A percentile compares a stretch with the other conserved stretches of the same genome.
These are phyloP conservation scores for Plasmodium malariae DNA, from an alignment of 169 alveolate genomes.

Conservation along the genomic window DNA sequence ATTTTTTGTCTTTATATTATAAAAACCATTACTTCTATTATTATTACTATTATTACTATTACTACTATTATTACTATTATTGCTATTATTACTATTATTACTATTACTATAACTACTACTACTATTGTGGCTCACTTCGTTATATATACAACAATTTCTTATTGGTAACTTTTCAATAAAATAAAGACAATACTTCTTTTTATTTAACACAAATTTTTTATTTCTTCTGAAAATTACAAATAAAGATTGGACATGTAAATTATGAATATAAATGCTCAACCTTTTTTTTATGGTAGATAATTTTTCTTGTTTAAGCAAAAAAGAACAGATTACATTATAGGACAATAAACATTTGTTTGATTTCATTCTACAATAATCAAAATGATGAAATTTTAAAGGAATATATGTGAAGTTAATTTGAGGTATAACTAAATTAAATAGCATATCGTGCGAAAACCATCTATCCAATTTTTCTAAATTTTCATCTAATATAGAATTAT, in stretches of 20 bases:
- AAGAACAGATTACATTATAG: slow-evolving; percentile 45
- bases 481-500: slow-evolving; percentile 25
- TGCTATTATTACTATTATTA: background rate
- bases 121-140: slow-evolving; percentile 7
- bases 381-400: slow-evolving; percentile 54
- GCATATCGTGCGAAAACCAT: slow-evolving; percentile 75
- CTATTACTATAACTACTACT: background rate
- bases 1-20: background rate
- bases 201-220: slow-evolving; percentile 24
- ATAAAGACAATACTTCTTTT: slow-evolving; percentile 5
- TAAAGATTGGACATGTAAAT: slow-evolving; percentile 38
- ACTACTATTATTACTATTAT: background rate
- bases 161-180: slow-evolving; percentile 47
- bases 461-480: slow-evolving; percentile 48
- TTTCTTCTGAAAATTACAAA: slow-evolving; percentile 42
- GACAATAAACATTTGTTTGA: slow-evolving; percentile 50
- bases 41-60: background rate
- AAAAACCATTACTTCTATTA: background rate
- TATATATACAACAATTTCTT: slow-evolving; percentile 29
- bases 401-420: slow-evolving; percentile 45
- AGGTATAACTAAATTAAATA: slow-evolving; percentile 69
- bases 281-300: slow-evolving; percentile 49
- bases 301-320: slow-evolving; percentile 72
- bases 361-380: slow-evolving; percentile 32
- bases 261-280: slow-evolving; percentile 29